Evolutionary conservation across 371 early-diverging fungal genomes (phyloP).

Genomic region (Lichtheimia corymbifera): DNA sequence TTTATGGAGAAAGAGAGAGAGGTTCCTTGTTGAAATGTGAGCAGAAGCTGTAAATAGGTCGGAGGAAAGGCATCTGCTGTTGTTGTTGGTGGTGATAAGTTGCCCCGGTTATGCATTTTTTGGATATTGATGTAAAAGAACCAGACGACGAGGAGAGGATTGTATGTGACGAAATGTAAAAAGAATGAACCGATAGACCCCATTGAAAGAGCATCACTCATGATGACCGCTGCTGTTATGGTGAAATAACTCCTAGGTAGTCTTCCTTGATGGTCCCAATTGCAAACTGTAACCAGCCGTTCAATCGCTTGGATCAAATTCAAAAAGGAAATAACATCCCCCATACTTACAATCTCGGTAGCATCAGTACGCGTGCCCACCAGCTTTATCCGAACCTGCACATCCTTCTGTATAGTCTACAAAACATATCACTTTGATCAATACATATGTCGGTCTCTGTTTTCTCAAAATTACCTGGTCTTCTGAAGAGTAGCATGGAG

Average conservation of each 20-base stretch:
- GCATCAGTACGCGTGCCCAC: conserved; percentile 95
- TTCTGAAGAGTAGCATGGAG: conserved; percentile 84
- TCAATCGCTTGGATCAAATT: conserved; percentile 1
- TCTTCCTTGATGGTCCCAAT: conserved; percentile 97
- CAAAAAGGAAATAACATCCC: neutral
- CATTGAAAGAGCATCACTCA: too few species aligned
- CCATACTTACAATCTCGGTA: conserved; percentile 82
- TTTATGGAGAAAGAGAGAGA: too few species aligned
- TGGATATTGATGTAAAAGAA: too few species aligned
- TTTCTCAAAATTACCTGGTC: conserved; percentile 68
- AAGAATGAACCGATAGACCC: too few species aligned
- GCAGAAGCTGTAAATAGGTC: too few species aligned
- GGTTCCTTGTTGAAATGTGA: too few species aligned
- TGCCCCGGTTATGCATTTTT: too few species aligned
- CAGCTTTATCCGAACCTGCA: conserved; percentile 88
- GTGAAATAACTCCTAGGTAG: conserved; percentile 77
- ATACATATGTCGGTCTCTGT: neutral
- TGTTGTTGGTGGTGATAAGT: too few species aligned
- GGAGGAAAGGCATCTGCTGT: too few species aligned
- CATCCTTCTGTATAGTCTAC: conserved; percentile 79
- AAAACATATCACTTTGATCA: neutral
- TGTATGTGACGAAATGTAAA: too few species aligned
- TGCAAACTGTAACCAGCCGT: conserved; percentile 61
- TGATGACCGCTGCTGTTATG: conserved; percentile 12
- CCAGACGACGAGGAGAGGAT: too few species aligned